phyloP scores from a whole-genome alignment of 1,139 yeast species.

The Pichia sp. region DNA sequence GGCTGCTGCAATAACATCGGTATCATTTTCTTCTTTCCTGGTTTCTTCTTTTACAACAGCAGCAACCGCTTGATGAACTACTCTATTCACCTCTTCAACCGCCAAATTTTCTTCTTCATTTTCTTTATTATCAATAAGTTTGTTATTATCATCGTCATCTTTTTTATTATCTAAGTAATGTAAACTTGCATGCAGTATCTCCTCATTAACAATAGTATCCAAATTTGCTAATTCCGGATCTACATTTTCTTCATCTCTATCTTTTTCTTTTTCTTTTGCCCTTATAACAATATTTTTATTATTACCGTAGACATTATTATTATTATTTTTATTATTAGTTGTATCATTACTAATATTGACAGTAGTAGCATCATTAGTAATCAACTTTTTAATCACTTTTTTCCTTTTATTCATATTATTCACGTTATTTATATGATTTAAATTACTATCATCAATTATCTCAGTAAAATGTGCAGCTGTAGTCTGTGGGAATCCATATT shows the following conservation, averaged over 20 bases:
- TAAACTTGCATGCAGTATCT: conserved; percentile 58
- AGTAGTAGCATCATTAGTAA: neutral
- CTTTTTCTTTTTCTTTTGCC: neutral
- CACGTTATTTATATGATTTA: neutral
- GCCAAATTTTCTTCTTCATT: conserved; percentile 27
- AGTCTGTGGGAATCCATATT: conserved; percentile 16
- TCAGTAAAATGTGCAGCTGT: conserved; percentile 14
- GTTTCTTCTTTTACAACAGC: conserved; percentile 14
- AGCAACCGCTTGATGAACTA: conserved; percentile 24
- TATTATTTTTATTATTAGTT: no score
- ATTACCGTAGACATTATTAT: neutral
- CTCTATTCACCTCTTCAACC: conserved; percentile 28
- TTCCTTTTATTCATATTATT: neutral
- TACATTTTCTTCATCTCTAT: conserved; percentile 32
- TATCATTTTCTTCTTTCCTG: neutral
- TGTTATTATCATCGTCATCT: conserved; percentile 24
- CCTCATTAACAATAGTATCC: conserved; percentile 52
- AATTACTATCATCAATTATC: conserved; percentile 10
- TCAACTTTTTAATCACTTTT: neutral
- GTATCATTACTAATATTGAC: no score
- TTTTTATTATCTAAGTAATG: conserved; percentile 31
- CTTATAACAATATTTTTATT: neutral
- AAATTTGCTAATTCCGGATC: conserved; percentile 56
- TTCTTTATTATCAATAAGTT: no score
- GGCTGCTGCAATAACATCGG: conserved; percentile 14